phyloP scores from a whole-genome alignment of 2,329 filamentous ascomycete species.

The Stachybotrys echinatus region DNA sequence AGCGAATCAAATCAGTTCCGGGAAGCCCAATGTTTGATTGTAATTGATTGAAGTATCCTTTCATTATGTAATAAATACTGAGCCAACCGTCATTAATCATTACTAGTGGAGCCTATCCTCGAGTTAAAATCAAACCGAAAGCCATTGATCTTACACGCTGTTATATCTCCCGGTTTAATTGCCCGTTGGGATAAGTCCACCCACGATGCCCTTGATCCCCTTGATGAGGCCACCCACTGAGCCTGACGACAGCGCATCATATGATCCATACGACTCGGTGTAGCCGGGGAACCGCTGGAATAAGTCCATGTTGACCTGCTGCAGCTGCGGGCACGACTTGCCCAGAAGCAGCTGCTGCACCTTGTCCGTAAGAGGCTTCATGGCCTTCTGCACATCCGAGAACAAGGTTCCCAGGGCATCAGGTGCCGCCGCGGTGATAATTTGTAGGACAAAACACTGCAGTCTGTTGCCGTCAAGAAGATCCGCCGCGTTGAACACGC shows the following conservation, averaged over 20 bases:
- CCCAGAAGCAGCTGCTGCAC: constrained; percentile 3
- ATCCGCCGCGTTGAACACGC: constrained; percentile 33
- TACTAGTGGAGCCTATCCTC: no score
- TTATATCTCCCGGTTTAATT: no score
- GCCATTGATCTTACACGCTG: no score
- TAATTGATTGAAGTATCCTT: no score
- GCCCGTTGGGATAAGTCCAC: no score
- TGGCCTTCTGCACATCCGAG: background rate
- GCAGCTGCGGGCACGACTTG: constrained; percentile 4
- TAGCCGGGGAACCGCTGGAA: constrained; percentile 5
- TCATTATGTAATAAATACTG: no score
- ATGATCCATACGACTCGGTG: constrained; percentile 7
- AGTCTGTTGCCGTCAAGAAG: constrained; percentile 41
- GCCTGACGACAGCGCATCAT: constrained; percentile 6
- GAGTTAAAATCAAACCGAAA: no score
- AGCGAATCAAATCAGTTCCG: no score
- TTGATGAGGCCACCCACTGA: constrained; percentile 2
- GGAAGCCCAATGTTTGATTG: no score
- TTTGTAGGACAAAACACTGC: constrained; percentile 31
- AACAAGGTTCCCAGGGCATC: constrained; percentile 31
- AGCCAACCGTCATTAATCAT: no score
- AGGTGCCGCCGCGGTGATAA: constrained; percentile 30
- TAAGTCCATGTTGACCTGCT: constrained; percentile 4
- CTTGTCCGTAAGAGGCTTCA: constrained; percentile 3
- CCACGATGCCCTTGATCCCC: no score